phyloP scores from a whole-genome alignment of 768 basidiomycete genomes.

The Rhizopogon vinicolor region DNA sequence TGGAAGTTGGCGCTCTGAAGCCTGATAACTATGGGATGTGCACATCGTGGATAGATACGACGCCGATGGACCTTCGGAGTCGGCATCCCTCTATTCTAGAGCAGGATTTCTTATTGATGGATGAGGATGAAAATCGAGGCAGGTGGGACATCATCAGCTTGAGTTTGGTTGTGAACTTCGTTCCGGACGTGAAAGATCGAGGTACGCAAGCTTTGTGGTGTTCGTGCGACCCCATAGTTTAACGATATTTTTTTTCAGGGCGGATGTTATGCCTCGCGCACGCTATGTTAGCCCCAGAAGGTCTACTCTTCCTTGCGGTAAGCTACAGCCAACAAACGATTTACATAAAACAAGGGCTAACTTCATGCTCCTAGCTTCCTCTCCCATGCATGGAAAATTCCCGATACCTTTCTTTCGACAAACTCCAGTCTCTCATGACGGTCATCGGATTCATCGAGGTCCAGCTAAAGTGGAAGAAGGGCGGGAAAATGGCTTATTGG shows the following conservation, averaged over 20 bases:
- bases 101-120: constrained; percentile 78
- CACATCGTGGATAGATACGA: constrained; percentile 64
- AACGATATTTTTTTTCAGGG: constrained; percentile 35
- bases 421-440: constrained; percentile 53
- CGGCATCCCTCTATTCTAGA: constrained; percentile 78
- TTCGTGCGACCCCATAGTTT: neutral
- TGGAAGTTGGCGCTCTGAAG: constrained; percentile 86
- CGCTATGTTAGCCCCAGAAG: constrained; percentile 46
- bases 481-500: constrained; percentile 88
- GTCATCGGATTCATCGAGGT: constrained; percentile 60
- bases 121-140: constrained; percentile 40
- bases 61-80: constrained; percentile 80
- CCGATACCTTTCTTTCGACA: constrained; percentile 66
- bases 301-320: constrained; percentile 69
- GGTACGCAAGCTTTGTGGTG: constrained; percentile 37
- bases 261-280: constrained; percentile 66
- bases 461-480: constrained; percentile 54
- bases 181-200: constrained; percentile 68
- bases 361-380: constrained; percentile 54
- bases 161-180: constrained; percentile 88
- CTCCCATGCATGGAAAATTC: constrained; percentile 84
- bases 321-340: constrained; percentile 20
- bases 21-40: constrained; percentile 76
- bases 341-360: neutral
- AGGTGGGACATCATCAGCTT: constrained; percentile 81